Evolutionary conservation across 2,329 filamentous ascomycete genomes (phyloP).

Genomic region (Helotiales sp.): DNA sequence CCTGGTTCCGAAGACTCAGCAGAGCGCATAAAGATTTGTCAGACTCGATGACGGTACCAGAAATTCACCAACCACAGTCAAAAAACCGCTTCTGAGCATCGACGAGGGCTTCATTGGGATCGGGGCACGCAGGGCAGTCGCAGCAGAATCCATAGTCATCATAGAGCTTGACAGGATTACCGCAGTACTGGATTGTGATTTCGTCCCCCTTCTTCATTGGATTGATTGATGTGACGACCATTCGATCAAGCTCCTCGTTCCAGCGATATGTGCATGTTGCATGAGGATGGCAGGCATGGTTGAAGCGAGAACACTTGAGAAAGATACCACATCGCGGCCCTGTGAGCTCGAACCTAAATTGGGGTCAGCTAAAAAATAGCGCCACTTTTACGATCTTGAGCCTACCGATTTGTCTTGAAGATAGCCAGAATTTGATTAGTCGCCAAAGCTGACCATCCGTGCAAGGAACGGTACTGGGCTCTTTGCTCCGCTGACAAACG

Average conservation of each 20-base stretch:
- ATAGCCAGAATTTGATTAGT: constrained; percentile 23
- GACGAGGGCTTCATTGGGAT: neutral
- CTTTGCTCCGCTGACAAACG: constrained; percentile 22
- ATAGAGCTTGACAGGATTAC: constrained; percentile 40
- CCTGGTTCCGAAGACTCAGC: neutral
- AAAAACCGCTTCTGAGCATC: constrained; percentile 2
- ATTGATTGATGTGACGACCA: constrained; percentile 43
- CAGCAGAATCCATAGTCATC: constrained; percentile 54
- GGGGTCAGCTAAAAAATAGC: neutral
- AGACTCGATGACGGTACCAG: no score
- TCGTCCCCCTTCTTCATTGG: constrained; percentile 47
- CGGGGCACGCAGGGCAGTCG: constrained; percentile 48
- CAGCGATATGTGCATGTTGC: constrained; percentile 44
- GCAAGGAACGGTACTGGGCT: constrained; percentile 22
- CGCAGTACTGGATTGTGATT: constrained; percentile 52
- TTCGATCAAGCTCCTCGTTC: constrained; percentile 34
- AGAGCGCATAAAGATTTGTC: neutral
- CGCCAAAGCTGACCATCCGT: constrained; percentile 17
- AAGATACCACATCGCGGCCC: constrained; percentile 42
- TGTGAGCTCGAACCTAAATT: constrained; percentile 21
- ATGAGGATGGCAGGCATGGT: constrained; percentile 53
- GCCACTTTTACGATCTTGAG: neutral
- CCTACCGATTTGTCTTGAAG: constrained; percentile 34
- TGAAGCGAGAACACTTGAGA: constrained; percentile 54
- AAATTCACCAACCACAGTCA: constrained; percentile 3